Conservation (phyloP, 495 filamentous ascomycete genomes). For the Hypoxylon trugodes region DNA sequence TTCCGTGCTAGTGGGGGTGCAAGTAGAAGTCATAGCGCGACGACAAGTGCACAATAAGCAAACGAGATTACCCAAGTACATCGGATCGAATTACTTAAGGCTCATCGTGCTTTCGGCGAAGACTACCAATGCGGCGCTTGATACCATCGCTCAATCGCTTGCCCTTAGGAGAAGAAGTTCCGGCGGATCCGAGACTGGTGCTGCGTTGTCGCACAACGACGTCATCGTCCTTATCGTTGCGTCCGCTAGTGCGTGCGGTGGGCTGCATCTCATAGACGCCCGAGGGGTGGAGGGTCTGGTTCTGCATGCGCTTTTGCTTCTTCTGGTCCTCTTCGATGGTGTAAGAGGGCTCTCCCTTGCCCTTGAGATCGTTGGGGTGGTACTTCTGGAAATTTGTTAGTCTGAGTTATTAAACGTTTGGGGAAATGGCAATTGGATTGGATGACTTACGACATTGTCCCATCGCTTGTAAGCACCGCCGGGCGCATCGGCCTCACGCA, state of each 20-base stretch:
- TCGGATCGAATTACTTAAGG: too few relatives aligned
- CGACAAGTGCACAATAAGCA: too few relatives aligned
- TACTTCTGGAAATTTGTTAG: slow-evolving; percentile 63
- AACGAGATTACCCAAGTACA: background rate
- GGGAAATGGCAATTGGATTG: background rate
- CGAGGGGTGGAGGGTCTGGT: background rate
- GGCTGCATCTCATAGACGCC: slow-evolving; percentile 56
- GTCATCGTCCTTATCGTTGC: slow-evolving; percentile 6
- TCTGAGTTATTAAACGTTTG: background rate
- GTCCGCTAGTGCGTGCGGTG: background rate
- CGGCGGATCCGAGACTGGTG: slow-evolving; percentile 39
- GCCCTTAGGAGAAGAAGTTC: slow-evolving; percentile 45
- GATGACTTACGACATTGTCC: slow-evolving; percentile 67
- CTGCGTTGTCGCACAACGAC: slow-evolving; percentile 44
- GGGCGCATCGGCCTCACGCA: slow-evolving; percentile 68
- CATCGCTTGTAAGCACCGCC: slow-evolving; percentile 74
- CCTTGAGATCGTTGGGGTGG: slow-evolving; percentile 74
- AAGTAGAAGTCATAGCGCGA: too few relatives aligned
- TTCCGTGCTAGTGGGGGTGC: too few relatives aligned
- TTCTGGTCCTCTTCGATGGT: slow-evolving; percentile 71
- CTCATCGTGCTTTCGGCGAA: slow-evolving; percentile 49
- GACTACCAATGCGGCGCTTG: slow-evolving; percentile 57
- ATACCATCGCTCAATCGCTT: slow-evolving; percentile 52
- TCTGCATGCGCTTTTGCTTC: slow-evolving; percentile 43
- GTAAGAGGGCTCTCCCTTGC: slow-evolving; percentile 80